phyloP scores from a whole-genome alignment of 306 rosid species.

The Cercis canadensis region DNA sequence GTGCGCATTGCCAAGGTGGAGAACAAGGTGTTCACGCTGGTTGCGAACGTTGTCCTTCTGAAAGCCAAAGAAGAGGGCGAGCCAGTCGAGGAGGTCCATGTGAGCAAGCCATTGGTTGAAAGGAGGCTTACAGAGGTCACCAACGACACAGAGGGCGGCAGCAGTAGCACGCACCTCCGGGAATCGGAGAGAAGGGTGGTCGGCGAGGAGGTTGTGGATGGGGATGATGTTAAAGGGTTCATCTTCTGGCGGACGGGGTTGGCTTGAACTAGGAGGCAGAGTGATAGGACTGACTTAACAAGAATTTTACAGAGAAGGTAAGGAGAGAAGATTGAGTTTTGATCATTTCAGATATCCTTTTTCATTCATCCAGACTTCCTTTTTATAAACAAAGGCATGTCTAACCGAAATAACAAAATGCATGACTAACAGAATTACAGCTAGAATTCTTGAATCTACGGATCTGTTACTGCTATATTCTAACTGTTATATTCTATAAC shows the following conservation, averaged over 20 bases:
- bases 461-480: too few relatives aligned
- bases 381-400: too few relatives aligned
- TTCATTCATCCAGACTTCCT: too few relatives aligned
- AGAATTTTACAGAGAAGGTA: background rate
- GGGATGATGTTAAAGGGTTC: slow-evolving; percentile 88
- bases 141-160: slow-evolving; percentile 68
- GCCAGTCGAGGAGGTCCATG: slow-evolving; percentile 94
- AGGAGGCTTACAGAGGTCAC: slow-evolving; percentile 77
- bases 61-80: slow-evolving; percentile 82
- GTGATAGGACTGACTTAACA: slow-evolving; percentile 50
- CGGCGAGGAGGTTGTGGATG: slow-evolving; percentile 80
- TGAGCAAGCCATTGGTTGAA: slow-evolving; percentile 66
- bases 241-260: slow-evolving; percentile 37
- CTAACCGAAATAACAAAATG: too few relatives aligned
- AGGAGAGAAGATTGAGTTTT: background rate
- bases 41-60: slow-evolving; percentile 87
- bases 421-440: too few relatives aligned
- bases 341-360: too few relatives aligned
- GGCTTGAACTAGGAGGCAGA: slow-evolving; percentile 30
- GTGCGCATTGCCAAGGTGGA: slow-evolving; percentile 95
- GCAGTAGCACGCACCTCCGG: slow-evolving; percentile 93
- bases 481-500: too few relatives aligned
- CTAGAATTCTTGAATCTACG: too few relatives aligned
- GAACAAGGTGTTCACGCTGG: slow-evolving; percentile 95
- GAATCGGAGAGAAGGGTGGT: slow-evolving; percentile 87